Conservation (phyloP, 345 rosid species). For the Conringia planisiliqua region DNA sequence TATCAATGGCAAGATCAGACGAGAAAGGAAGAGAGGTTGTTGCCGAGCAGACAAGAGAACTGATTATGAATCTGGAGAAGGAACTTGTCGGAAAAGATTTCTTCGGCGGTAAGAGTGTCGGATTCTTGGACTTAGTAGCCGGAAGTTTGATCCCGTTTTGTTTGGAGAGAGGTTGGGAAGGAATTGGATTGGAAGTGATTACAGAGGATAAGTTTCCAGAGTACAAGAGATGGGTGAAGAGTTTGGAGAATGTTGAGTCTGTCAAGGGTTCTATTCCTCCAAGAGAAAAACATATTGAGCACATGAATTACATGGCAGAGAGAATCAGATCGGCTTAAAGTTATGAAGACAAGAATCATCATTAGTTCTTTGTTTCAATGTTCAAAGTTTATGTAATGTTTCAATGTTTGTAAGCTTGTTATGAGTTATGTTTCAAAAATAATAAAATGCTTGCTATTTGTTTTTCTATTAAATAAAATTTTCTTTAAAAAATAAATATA, state of each 20-base stretch:
- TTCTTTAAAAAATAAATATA: neutral
- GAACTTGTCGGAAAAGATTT: constrained; percentile 37
- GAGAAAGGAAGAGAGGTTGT: constrained; percentile 16
- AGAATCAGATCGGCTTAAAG: constrained; percentile 6
- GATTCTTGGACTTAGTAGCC: constrained; percentile 36
- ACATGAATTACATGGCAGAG: constrained; percentile 15
- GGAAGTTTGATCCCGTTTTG: constrained; percentile 32
- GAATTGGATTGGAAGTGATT: constrained; percentile 14
- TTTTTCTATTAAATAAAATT: neutral
- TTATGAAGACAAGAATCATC: neutral
- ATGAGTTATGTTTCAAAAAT: neutral
- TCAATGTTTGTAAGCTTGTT: neutral
- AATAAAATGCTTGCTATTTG: neutral
- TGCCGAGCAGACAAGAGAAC: constrained; percentile 23
- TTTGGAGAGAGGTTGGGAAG: constrained; percentile 32
- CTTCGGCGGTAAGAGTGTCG: constrained; percentile 37
- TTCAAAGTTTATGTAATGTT: neutral
- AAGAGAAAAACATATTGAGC: constrained; percentile 26
- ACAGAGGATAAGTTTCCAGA: constrained; percentile 28
- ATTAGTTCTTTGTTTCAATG: neutral
- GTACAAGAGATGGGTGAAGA: constrained; percentile 13
- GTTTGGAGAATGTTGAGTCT: constrained; percentile 15
- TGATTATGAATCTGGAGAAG: constrained; percentile 33
- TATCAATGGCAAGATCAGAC: constrained; percentile 4
- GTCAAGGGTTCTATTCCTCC: constrained; percentile 31